A percentile compares a stretch with the other conserved stretches of the same genome.
Evolutionary conservation across 169 alveolate species (phyloP).

Genomic region (Eimeria sp.): DNA sequence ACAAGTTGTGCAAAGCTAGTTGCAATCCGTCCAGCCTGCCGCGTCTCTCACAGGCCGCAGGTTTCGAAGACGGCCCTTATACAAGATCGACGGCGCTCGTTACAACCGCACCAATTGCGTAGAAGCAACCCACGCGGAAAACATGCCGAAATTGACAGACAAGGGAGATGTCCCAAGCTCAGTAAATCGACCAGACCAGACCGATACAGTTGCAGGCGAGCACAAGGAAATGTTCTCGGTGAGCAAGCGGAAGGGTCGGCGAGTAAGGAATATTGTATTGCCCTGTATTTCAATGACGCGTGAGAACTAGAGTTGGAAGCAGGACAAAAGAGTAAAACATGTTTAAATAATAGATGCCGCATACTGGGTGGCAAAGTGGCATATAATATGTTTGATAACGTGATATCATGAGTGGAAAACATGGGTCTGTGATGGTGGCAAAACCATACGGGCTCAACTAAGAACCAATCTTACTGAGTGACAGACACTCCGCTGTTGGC

Average conservation of each 20-base stretch:
- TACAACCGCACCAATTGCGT: not conserved
- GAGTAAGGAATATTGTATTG: not conserved
- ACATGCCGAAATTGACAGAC: not conserved
- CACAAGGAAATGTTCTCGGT: not conserved
- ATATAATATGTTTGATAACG: not conserved
- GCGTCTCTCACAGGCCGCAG: too few species aligned
- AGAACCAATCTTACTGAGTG: conserved; percentile 10
- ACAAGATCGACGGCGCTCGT: not conserved
- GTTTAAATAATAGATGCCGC: not conserved
- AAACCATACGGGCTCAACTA: conserved; percentile 12
- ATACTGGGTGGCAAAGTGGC: not conserved
- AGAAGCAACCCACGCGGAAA: not conserved
- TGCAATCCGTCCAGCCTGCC: too few species aligned
- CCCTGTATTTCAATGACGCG: not conserved
- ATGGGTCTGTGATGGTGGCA: not conserved
- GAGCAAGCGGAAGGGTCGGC: not conserved
- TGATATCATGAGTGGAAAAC: too few species aligned
- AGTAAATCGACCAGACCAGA: not conserved
- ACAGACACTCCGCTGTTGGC: conserved; percentile 3
- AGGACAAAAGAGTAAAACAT: not conserved
- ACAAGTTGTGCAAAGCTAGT: too few species aligned
- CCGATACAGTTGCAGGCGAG: not conserved
- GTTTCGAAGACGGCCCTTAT: too few species aligned
- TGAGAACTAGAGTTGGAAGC: not conserved
- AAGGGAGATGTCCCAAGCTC: not conserved